These are phyloP conservation scores for Colletotrichum shisoi DNA, from an alignment of 2,329 filamentous ascomycete species.

Conservation along the genomic window DNA sequence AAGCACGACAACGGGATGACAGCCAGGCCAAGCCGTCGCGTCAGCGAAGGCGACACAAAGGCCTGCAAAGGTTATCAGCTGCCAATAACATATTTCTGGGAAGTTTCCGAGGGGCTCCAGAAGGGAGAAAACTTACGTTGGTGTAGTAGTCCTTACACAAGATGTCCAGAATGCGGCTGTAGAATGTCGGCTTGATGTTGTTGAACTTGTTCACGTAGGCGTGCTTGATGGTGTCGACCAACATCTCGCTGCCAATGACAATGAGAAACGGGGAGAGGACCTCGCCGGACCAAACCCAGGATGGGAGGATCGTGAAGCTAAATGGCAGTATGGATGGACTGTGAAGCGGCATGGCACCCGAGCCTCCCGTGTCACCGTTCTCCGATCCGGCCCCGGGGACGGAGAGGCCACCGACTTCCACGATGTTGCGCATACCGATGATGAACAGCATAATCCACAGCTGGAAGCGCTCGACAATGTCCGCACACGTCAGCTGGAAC, in stretches of 20 bases:
- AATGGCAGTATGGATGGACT: conserved; percentile 81
- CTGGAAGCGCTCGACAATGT: conserved; percentile 96
- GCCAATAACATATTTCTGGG: background rate
- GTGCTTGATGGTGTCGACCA: conserved; percentile 97
- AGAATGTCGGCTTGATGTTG: conserved; percentile 90
- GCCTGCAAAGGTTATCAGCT: conserved; percentile 61
- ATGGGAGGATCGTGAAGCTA: conserved; percentile 88
- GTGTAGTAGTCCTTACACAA: conserved; percentile 98
- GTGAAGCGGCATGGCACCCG: conserved; percentile 67
- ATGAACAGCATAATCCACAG: conserved; percentile 97
- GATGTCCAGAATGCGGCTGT: conserved; percentile 88
- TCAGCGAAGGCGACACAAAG: conserved; percentile 89
- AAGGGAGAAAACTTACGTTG: conserved; percentile 64
- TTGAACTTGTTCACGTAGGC: conserved; percentile 99
- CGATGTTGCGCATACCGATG: conserved; percentile 93
- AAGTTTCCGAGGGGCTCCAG: too few species aligned
- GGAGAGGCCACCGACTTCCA: conserved; percentile 89
- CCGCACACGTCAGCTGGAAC: conserved; percentile 94
- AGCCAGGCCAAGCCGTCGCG: conserved; percentile 86
- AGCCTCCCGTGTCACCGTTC: conserved; percentile 58
- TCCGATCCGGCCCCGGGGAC: conserved; percentile 64
- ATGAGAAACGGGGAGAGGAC: conserved; percentile 92
- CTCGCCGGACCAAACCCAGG: conserved; percentile 78
- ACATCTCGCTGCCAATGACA: conserved; percentile 93
- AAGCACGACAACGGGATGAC: conserved; percentile 92